A percentile compares a stretch with the other conserved stretches of the same genome.
Evolutionary conservation across 2,329 filamentous ascomycete species (phyloP).

Genomic region (Fonsecaea nubica): DNA sequence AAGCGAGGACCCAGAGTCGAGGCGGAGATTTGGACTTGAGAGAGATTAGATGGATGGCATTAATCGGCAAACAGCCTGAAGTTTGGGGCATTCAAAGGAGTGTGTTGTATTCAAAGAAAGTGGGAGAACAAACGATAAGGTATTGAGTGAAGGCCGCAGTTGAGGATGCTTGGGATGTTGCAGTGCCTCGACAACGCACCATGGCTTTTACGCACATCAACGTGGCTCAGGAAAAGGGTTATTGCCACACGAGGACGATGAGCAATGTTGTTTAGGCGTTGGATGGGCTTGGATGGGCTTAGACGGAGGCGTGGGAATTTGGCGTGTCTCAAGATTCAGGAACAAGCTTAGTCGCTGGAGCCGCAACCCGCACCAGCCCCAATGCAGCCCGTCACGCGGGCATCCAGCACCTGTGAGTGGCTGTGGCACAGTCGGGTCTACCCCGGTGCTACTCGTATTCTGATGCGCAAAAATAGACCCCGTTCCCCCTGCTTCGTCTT

Average conservation of each 20-base stretch:
- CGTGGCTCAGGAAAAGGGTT: not conserved
- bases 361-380: conserved; percentile 12
- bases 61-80: not conserved
- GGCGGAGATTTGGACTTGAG: not conserved
- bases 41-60: not conserved
- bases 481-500: not conserved
- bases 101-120: conserved; percentile 6
- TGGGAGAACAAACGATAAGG: conserved; percentile 13
- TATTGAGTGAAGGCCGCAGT: conserved; percentile 6
- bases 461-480: conserved; percentile 4
- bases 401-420: not conserved
- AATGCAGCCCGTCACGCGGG: conserved; percentile 3
- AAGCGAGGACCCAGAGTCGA: not conserved
- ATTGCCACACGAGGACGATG: not conserved
- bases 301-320: conserved; percentile 1
- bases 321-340: conserved; percentile 32
- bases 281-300: conserved; percentile 10
- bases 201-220: not conserved
- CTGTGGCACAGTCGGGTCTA: not conserved
- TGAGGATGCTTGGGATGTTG: conserved; percentile 17
- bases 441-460: not conserved
- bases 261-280: conserved; percentile 8
- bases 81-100: conserved; percentile 11
- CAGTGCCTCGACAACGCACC: not conserved
- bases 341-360: conserved; percentile 24